Conservation (phyloP, 2,329 filamentous ascomycete genomes). For the Cladosporium sp. region DNA sequence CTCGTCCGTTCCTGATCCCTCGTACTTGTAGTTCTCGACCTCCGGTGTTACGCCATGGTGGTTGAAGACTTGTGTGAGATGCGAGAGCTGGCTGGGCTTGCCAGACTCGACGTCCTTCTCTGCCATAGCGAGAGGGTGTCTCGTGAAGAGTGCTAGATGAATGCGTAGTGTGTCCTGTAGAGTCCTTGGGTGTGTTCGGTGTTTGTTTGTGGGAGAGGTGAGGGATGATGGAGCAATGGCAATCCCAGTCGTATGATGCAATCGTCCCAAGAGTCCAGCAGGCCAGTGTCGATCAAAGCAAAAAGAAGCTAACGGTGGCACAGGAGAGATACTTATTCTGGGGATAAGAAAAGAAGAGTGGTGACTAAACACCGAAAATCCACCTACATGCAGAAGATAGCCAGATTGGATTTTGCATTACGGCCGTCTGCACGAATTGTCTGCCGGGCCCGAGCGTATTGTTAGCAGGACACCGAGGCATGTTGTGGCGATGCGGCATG, state of each 20-base stretch:
- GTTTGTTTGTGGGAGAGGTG: background rate
- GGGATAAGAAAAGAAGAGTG: background rate
- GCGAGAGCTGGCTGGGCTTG: constrained; percentile 23
- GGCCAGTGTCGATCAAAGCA: constrained; percentile 8
- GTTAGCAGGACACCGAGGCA: constrained; percentile 5
- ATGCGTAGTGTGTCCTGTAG: background rate
- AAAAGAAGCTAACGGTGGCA: constrained; percentile 1
- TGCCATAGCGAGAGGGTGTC: constrained; percentile 16
- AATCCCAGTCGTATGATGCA: constrained; percentile 3
- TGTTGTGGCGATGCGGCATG: constrained; percentile 3
- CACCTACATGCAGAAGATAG: background rate
- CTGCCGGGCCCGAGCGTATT: background rate
- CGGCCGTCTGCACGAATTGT: constrained; percentile 4
- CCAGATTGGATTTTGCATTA: constrained; percentile 7
- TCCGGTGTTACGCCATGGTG: constrained; percentile 33
- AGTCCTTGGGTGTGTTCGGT: background rate
- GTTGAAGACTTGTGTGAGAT: constrained; percentile 30
- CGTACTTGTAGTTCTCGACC: constrained; percentile 30
- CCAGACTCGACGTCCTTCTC: constrained; percentile 31
- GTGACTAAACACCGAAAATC: constrained; percentile 9
- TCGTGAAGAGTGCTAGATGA: background rate
- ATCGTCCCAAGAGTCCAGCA: constrained; percentile 5
- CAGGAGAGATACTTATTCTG: constrained; percentile 4
- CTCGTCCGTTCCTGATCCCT: constrained; percentile 55
- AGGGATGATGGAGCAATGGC: constrained; percentile 2